These are phyloP conservation scores for Serpula lacrymans DNA, from an alignment of 768 basidiomycete species.

Conservation along the genomic window DNA sequence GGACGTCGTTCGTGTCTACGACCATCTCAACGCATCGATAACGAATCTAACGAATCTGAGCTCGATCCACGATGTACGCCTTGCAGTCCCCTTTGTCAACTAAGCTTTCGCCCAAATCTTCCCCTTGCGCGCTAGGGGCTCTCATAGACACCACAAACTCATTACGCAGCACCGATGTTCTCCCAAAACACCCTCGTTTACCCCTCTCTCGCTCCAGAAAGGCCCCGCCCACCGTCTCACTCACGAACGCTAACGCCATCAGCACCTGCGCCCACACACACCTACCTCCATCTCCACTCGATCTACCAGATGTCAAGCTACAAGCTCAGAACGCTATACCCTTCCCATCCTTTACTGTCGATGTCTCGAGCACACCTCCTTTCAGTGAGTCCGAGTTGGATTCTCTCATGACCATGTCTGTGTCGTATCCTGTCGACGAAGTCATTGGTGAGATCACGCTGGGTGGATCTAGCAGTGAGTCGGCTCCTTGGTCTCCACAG, in stretches of 20 bases:
- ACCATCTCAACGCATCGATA: no score
- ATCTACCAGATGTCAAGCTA: slow-evolving; percentile 23
- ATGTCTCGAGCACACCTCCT: slow-evolving; percentile 7
- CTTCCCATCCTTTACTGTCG: slow-evolving; percentile 31
- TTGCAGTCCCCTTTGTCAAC: no score
- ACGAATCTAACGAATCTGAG: no score
- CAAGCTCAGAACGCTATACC: slow-evolving; percentile 26
- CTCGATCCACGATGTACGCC: no score
- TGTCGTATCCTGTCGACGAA: not conserved
- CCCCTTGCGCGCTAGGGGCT: no score
- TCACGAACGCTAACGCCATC: slow-evolving; percentile 30
- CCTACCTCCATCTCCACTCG: slow-evolving; percentile 11
- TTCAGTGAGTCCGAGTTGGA: not conserved
- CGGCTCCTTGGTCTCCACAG: slow-evolving; percentile 8
- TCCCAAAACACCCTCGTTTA: slow-evolving; percentile 13
- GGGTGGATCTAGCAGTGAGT: no score
- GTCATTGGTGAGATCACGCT: no score
- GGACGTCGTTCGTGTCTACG: no score
- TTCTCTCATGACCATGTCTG: not conserved
- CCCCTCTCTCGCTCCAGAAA: slow-evolving; percentile 25
- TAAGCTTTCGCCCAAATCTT: no score
- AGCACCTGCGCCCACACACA: slow-evolving; percentile 18
- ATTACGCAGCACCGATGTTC: no score
- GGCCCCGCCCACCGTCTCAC: slow-evolving; percentile 35
- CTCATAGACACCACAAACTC: no score